phyloP scores from a whole-genome alignment of 768 basidiomycete genomes.

The Coprinopsis strossmayeri region DNA sequence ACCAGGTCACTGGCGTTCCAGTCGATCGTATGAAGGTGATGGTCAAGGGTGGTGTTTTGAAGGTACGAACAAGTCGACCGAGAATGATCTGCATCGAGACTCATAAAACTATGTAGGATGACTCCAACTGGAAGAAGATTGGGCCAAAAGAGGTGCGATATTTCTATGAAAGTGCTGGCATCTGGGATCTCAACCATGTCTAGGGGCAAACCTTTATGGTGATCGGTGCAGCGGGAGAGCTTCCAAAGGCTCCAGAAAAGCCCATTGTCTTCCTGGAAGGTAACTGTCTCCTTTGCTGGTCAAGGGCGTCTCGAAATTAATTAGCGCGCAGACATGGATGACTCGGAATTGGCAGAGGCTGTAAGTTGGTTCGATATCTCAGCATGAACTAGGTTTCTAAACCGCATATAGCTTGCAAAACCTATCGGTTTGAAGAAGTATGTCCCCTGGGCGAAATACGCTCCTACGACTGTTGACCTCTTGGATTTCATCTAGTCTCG shows the following conservation, averaged over 20 bases:
- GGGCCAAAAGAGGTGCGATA: conserved; percentile 74
- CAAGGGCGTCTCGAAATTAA: neutral
- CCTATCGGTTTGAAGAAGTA: conserved; percentile 82
- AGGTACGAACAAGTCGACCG: conserved; percentile 44
- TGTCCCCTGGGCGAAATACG: conserved; percentile 12
- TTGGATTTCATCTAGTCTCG: conserved; percentile 43
- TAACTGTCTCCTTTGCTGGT: conserved; percentile 20
- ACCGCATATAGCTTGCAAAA: conserved; percentile 49
- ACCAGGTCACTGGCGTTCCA: conserved; percentile 79
- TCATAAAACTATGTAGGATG: conserved; percentile 48
- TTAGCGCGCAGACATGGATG: conserved; percentile 66
- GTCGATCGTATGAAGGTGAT: conserved; percentile 95
- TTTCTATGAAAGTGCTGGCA: conserved; percentile 10
- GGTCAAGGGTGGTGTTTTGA: conserved; percentile 87
- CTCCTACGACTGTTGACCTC: neutral
- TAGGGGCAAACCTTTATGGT: conserved; percentile 90
- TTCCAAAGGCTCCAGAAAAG: conserved; percentile 81
- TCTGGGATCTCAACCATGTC: neutral
- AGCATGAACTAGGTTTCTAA: neutral
- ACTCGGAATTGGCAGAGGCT: conserved; percentile 70
- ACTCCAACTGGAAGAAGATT: conserved; percentile 80
- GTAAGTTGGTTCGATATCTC: conserved; percentile 35
- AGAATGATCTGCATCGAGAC: neutral
- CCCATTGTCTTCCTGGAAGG: conserved; percentile 84
- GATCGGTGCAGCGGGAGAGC: conserved; percentile 87